Evolutionary conservation across 257 asterid genomes (phyloP).

Genomic region (Solanum ahanhuiri): DNA sequence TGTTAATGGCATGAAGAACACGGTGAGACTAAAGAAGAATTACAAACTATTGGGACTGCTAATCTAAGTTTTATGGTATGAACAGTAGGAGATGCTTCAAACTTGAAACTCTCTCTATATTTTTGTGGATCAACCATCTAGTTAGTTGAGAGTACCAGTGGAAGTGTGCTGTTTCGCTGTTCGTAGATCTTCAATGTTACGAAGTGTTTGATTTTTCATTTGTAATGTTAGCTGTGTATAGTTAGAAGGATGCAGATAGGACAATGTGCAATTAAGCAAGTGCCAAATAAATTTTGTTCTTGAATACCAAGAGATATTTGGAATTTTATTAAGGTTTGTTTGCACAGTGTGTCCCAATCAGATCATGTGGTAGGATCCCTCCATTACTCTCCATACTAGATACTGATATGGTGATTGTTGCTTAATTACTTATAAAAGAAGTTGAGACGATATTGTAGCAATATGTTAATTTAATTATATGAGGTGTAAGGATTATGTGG

Average conservation of each 20-base stretch:
- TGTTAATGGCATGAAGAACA: background rate
- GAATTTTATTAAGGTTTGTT: background rate
- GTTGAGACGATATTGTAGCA: background rate
- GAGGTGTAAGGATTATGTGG: background rate
- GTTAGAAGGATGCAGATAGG: background rate
- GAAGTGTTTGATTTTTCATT: background rate
- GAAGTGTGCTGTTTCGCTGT: background rate
- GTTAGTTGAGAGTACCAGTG: background rate
- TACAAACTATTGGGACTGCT: background rate
- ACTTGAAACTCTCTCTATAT: background rate
- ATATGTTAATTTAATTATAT: background rate
- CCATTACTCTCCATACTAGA: background rate
- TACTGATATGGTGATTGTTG: background rate
- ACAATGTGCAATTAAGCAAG: background rate
- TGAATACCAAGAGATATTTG: background rate
- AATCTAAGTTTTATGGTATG: background rate
- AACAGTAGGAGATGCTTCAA: background rate
- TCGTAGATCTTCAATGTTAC: background rate
- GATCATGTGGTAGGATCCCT: background rate
- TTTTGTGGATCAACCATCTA: background rate
- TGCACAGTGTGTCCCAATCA: background rate
- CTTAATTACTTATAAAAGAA: background rate
- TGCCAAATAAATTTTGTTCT: background rate
- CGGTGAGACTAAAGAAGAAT: background rate
- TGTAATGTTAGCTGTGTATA: background rate